These are phyloP conservation scores for Mycena belliarum DNA, from an alignment of 768 basidiomycete genomes.

Conservation along the genomic window DNA sequence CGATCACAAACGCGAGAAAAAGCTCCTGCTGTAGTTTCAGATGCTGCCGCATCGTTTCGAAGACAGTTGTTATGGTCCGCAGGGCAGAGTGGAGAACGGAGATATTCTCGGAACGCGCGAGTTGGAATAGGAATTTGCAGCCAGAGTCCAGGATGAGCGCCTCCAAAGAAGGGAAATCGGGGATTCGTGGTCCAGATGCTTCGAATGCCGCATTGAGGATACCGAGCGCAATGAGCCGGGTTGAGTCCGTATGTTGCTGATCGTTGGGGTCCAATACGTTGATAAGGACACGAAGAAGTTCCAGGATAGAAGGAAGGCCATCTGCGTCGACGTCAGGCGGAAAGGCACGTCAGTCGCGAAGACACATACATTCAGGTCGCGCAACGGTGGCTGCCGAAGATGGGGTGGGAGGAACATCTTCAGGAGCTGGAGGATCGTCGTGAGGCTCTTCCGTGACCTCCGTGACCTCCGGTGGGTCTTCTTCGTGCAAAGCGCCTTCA, in stretches of 20 bases:
- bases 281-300: constrained; percentile 90
- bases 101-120: constrained; percentile 87
- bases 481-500: constrained; percentile 27
- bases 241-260: constrained; percentile 94
- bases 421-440: constrained; percentile 9
- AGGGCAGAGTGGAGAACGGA: constrained; percentile 78
- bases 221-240: constrained; percentile 83
- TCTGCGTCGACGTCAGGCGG: constrained; percentile 42
- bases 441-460: constrained; percentile 21
- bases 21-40: constrained; percentile 95
- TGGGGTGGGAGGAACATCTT: constrained; percentile 24
- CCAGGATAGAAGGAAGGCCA: constrained; percentile 89
- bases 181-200: constrained; percentile 74
- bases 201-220: constrained; percentile 89
- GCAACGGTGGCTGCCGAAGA: constrained; percentile 29
- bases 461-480: constrained; percentile 22
- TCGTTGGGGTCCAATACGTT: constrained; percentile 95
- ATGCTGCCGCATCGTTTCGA: constrained; percentile 82
- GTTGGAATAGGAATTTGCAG: constrained; percentile 96
- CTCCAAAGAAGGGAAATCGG: constrained; percentile 75
- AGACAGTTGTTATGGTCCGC: constrained; percentile 84
- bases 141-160: constrained; percentile 82
- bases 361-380: constrained; percentile 44
- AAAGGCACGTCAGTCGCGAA: constrained; percentile 3
- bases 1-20: constrained; percentile 91